Evolutionary conservation across 169 alveolate genomes (phyloP).

Genomic region (Plasmodium chabaudi): DNA sequence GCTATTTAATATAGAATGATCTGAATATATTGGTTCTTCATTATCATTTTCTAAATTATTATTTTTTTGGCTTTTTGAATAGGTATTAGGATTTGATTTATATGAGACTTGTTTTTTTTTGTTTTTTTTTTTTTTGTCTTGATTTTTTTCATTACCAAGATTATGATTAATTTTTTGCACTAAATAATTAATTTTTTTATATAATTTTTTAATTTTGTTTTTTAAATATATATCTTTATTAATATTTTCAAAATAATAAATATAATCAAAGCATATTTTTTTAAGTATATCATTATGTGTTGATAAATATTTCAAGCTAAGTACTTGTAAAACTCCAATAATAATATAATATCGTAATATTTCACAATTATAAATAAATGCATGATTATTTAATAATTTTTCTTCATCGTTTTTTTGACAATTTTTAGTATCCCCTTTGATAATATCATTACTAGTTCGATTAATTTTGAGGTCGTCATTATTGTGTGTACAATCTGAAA

Average conservation of each 20-base stretch:
- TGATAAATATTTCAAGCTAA: constrained; percentile 59
- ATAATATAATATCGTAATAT: constrained; percentile 66
- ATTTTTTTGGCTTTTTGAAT: no score
- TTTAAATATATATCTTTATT: constrained; percentile 25
- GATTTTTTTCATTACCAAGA: no score
- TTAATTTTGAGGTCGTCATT: not conserved
- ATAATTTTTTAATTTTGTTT: constrained; percentile 29
- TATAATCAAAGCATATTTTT: constrained; percentile 70
- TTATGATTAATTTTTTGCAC: constrained; percentile 44
- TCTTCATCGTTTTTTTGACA: not conserved
- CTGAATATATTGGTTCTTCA: no score
- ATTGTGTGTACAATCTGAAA: not conserved
- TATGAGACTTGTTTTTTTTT: no score
- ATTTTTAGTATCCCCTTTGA: not conserved
- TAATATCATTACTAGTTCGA: not conserved
- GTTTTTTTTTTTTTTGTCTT: no score
- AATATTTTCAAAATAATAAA: constrained; percentile 64
- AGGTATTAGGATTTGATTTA: no score
- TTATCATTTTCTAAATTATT: no score
- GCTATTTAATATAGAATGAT: no score
- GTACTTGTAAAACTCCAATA: constrained; percentile 68
- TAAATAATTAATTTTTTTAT: constrained; percentile 25
- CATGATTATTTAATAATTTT: constrained; percentile 6
- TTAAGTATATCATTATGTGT: constrained; percentile 63
- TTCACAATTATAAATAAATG: constrained; percentile 70